Evolutionary conservation across 495 filamentous ascomycete species (phyloP), one percentile per base, ranked within the genome.

Genomic region (Trichocladium antarcticum): DNA sequence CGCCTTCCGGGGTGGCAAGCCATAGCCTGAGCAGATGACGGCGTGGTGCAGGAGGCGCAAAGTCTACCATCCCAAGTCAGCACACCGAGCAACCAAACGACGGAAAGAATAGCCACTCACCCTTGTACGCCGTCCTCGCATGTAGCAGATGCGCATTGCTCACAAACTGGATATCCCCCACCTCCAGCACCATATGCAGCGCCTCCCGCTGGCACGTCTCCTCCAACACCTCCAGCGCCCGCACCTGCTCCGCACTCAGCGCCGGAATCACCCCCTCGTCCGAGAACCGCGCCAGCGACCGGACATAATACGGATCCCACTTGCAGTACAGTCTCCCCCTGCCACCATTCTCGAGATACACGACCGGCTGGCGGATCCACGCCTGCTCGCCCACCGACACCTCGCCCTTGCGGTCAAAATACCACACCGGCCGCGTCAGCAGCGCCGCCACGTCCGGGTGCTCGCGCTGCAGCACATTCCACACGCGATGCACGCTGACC

Each of bases 321-420:
- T 82, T 86, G 59, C 57, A 68, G 55, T 75, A 75, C 6, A 79
- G 57, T 8, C 74, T 51, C 3, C 59, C 58, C 51, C 65, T 56
- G 36, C 62, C 61, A 5, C 68, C 66, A 10, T 63, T 73, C 64
- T 77, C 87, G 2, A 89, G 69, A 61, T 87, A 93, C 34, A 94
- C 73, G 2, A 94, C 79, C 21, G 77, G 75, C 19, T 79, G 79
- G 27, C 76, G 74, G 60, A 90, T 84, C 58, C 77, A 95, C 44
- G 82, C 79, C 32, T 89, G 79, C 65, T 94, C 71, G 22, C 84
- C 87, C 32, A 73, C 69, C 29, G 75, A 80, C 2, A 75, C 79
- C 68, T 94, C 89, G 37, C 89, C 89, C 67, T 95, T 95, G 51
- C 88, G 85, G 63, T 95, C 89, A 60, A 95, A 92, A 68, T 92